Evolutionary conservation across 2,329 filamentous ascomycete genomes (phyloP), one percentile per base, ranked within the genome.

Genomic region (Claviceps spartinae): DNA sequence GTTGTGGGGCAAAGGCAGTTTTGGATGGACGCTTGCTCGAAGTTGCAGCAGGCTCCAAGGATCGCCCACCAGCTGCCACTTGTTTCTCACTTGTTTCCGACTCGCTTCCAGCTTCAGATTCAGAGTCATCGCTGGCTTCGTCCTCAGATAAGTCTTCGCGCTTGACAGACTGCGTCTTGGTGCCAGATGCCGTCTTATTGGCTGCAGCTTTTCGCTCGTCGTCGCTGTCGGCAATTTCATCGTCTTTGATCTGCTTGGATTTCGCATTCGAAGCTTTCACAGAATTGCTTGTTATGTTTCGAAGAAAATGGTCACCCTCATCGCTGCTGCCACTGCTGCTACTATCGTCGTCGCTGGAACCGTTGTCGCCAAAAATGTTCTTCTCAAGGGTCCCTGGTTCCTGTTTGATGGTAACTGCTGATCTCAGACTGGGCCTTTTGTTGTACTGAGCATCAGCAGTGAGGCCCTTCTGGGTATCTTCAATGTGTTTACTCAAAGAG

Each of bases 161-260:
- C 36, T 54, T 44, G 18, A 45, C 2, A n/a, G 53, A 22, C 11
- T 30, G 43, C 9, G 47, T 42, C 24, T 58, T 53, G 26, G 56
- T 57, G 37, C 44, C 34, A 26, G 53, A 43, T n/a, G 52, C 49
- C 40, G n/a, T 22, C 3, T 54, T 58, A 37, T 62, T 63, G 36
- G 60, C 55, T 18, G 61, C 55, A 40, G 63, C 56, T 47, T 61
- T 62, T 51, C 65, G 65, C 54, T 70, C 69, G 58, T 58, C 65
- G 57, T 72, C 68, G 58, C 69, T 72, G 52, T 72, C 69, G 59
- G 68, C 67, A 54, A 72, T 70, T 55, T 71, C 69, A 22, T 68
- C 65, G 44, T 63, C 54, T 56, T 65, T 65, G 61, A 56, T 61
- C 53, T 60, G 57, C 52, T 61, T 62, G 51, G 62, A 38, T 53